These are phyloP conservation scores for Blastobotrys illinoisensis DNA, from an alignment of 1,139 yeast species.

Conservation along the genomic window DNA sequence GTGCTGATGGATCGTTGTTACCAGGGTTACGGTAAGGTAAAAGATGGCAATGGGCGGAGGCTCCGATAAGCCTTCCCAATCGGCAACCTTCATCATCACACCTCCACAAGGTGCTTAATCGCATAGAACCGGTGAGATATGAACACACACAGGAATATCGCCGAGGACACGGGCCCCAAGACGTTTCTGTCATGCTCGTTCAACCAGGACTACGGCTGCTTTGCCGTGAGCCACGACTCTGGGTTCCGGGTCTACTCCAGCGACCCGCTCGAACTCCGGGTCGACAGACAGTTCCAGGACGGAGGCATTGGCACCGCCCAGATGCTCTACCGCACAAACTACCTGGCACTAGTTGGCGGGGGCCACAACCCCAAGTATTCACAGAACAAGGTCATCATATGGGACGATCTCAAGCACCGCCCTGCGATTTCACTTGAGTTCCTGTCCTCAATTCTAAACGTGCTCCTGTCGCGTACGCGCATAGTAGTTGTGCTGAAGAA, in stretches of 20 bases:
- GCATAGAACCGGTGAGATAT: conserved; percentile 9
- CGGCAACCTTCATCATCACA: not conserved
- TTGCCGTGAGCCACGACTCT: conserved; percentile 72
- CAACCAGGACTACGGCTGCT: conserved; percentile 89
- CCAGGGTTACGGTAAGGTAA: too few species aligned
- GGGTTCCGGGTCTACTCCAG: conserved; percentile 87
- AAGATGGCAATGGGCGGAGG: not conserved
- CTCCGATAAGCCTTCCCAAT: not conserved
- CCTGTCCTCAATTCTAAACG: conserved; percentile 65
- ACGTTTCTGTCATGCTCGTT: conserved; percentile 56
- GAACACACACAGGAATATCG: conserved; percentile 22
- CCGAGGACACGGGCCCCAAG: conserved; percentile 31
- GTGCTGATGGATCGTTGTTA: too few species aligned
- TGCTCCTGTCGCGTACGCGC: conserved; percentile 65
- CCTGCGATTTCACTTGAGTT: conserved; percentile 74
- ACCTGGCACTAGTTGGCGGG: conserved; percentile 84
- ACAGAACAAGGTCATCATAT: conserved; percentile 65
- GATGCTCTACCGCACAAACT: conserved; percentile 87
- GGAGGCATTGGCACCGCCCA: conserved; percentile 69
- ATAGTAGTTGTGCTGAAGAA: conserved; percentile 66
- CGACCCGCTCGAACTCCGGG: conserved; percentile 78
- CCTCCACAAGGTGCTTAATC: not conserved
- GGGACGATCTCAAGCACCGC: conserved; percentile 85
- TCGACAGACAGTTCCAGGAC: conserved; percentile 46
- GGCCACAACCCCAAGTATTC: conserved; percentile 76